Evolutionary conservation across 2,329 filamentous ascomycete species (phyloP).

Genomic region (Elsinoe perseae): DNA sequence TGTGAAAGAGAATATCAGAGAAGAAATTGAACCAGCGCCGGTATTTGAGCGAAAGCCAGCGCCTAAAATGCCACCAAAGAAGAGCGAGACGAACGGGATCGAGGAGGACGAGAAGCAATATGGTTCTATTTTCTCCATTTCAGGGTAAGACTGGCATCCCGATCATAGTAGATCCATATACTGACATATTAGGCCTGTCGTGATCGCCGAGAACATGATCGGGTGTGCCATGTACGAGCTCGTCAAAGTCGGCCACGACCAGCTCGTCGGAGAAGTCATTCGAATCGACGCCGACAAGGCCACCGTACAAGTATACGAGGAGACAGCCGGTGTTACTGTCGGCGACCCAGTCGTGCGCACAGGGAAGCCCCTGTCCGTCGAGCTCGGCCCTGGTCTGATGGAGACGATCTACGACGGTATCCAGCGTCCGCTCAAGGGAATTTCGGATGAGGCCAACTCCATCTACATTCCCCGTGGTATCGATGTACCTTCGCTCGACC

Average conservation of each 20-base stretch:
- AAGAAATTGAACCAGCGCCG: slow-evolving; percentile 8
- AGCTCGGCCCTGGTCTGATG: slow-evolving; percentile 92
- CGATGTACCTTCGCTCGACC: slow-evolving; percentile 75
- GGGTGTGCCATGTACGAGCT: slow-evolving; percentile 99
- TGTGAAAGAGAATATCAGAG: slow-evolving; percentile 11
- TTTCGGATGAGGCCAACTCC: slow-evolving; percentile 67
- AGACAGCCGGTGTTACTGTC: slow-evolving; percentile 96
- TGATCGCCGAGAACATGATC: slow-evolving; percentile 96
- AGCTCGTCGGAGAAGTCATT: slow-evolving; percentile 94
- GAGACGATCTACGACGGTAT: slow-evolving; percentile 99
- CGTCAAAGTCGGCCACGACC: slow-evolving; percentile 85
- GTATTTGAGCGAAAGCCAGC: neutral
- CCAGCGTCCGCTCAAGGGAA: slow-evolving; percentile 83
- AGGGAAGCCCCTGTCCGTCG: slow-evolving; percentile 92
- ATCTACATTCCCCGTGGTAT: slow-evolving; percentile 99
- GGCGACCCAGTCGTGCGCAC: slow-evolving; percentile 87
- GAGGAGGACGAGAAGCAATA: slow-evolving; percentile 47
- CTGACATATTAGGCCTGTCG: slow-evolving; percentile 59
- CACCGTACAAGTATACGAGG: slow-evolving; percentile 98
- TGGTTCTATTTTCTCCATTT: slow-evolving; percentile 65
- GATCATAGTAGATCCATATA: slow-evolving; percentile 18
- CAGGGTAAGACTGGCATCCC: slow-evolving; percentile 41
- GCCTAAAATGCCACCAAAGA: slow-evolving; percentile 34
- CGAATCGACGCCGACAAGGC: slow-evolving; percentile 92
- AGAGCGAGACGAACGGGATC: slow-evolving; percentile 33